A percentile compares a stretch with the other conserved stretches of the same genome.
Conservation (phyloP, 2,329 filamentous ascomycete species). For the Plenodomus biglobosus region DNA sequence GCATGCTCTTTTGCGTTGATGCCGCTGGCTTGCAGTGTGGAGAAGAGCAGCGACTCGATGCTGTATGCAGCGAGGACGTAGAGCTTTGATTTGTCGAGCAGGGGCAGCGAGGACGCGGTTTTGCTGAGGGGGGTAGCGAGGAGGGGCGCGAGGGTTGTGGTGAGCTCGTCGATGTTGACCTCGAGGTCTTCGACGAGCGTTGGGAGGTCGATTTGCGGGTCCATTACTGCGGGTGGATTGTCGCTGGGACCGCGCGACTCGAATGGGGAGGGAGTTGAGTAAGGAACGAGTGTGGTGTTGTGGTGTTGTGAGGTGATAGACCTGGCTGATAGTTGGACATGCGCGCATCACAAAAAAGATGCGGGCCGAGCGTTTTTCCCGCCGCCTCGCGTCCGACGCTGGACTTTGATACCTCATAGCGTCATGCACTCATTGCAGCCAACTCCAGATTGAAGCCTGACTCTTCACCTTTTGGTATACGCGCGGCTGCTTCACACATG, state of each 20-base stretch:
- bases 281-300: constrained; percentile 2
- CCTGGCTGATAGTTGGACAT: background rate
- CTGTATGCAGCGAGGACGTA: constrained; percentile 86
- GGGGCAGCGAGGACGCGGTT: constrained; percentile 74
- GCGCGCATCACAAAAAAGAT: constrained; percentile 15
- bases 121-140: constrained; percentile 65
- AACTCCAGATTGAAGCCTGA: background rate
- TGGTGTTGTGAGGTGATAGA: too few relatives aligned
- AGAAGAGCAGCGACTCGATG: constrained; percentile 87
- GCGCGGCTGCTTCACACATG: constrained; percentile 8
- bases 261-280: background rate
- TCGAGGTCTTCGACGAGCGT: constrained; percentile 74
- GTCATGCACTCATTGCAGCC: constrained; percentile 10
- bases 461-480: background rate
- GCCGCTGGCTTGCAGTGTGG: constrained; percentile 76
- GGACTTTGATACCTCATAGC: constrained; percentile 6
- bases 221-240: constrained; percentile 46
- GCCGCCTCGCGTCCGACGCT: constrained; percentile 13
- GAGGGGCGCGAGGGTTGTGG: constrained; percentile 73
- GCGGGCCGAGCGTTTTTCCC: constrained; percentile 29
- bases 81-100: constrained; percentile 94
- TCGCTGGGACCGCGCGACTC: background rate
- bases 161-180: constrained; percentile 75
- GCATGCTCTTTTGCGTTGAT: constrained; percentile 79
- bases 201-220: constrained; percentile 58